Percentiles rank a stretch among this genome's conserved stretches.
Conservation (phyloP, 164 flowering plant genomes). For the Vitis vinifera region DNA sequence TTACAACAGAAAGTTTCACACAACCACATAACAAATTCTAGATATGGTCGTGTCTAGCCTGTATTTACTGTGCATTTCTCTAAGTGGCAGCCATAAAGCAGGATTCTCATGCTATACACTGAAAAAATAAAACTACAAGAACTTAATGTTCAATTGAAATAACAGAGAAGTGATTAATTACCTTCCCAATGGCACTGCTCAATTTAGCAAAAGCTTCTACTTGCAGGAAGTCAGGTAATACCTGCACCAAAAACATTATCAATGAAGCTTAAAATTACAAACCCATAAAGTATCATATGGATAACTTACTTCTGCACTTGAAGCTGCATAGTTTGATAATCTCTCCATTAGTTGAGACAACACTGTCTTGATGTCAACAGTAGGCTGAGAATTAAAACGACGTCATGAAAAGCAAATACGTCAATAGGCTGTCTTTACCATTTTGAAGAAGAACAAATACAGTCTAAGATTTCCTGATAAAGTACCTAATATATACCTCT, state of each 20-base stretch:
- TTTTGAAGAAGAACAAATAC: too few relatives aligned
- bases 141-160: too few relatives aligned
- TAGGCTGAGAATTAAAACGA: slow-evolving; percentile 56
- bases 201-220: slow-evolving; percentile 95
- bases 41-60: too few relatives aligned
- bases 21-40: too few relatives aligned
- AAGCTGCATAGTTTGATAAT: slow-evolving; percentile 89
- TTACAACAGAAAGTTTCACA: too few relatives aligned
- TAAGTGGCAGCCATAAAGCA: too few relatives aligned
- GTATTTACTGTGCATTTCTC: too few relatives aligned
- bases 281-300: slow-evolving; percentile 2
- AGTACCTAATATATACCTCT: too few relatives aligned
- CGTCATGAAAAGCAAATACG: background rate
- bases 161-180: slow-evolving; percentile 17
- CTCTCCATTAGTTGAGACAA: slow-evolving; percentile 94
- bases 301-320: slow-evolving; percentile 65
- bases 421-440: too few relatives aligned
- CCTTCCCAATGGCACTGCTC: slow-evolving; percentile 95
- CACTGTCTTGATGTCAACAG: slow-evolving; percentile 93
- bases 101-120: too few relatives aligned
- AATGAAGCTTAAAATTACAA: background rate
- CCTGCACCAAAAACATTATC: slow-evolving; percentile 40
- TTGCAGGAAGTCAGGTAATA: slow-evolving; percentile 90
- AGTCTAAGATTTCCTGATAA: too few relatives aligned
- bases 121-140: too few relatives aligned